Percentiles rank a stretch among this genome's conserved stretches.
Evolutionary conservation across 306 rosid genomes (phyloP).

Genomic region (Inga laurina): DNA sequence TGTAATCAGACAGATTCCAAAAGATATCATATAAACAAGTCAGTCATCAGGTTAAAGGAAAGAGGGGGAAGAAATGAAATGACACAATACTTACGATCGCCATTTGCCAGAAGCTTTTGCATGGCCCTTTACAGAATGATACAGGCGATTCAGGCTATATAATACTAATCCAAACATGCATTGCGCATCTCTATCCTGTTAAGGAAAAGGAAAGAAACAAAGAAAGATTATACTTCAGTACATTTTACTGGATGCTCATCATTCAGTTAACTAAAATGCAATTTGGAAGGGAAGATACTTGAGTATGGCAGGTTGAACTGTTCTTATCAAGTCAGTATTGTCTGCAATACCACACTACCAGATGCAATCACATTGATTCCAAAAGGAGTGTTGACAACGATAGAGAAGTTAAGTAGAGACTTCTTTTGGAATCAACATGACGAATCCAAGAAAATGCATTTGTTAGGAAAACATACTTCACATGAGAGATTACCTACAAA

Average conservation of each 20-base stretch:
- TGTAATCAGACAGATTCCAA: neutral
- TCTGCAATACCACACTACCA: no score
- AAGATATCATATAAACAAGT: neutral
- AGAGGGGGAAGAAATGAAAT: neutral
- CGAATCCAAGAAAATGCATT: no score
- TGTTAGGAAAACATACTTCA: no score
- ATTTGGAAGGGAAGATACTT: no score
- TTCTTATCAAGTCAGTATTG: no score
- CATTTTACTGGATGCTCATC: neutral
- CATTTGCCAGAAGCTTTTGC: slow-evolving; percentile 88
- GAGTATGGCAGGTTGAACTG: no score
- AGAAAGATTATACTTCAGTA: neutral
- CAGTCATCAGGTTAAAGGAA: neutral
- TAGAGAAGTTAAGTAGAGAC: no score
- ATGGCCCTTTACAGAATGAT: slow-evolving; percentile 67
- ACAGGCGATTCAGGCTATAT: slow-evolving; percentile 73
- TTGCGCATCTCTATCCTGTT: slow-evolving; percentile 76
- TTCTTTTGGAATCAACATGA: no score
- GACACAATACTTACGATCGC: slow-evolving; percentile 58
- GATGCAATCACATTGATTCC: no score
- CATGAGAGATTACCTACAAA: no score
- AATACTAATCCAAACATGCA: slow-evolving; percentile 72
- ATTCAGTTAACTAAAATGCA: neutral
- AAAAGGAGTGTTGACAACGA: no score
- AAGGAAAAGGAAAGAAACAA: slow-evolving; percentile 22